Conservation (phyloP, 192 early-diverging fungal species). For the Gigaspora rosea region DNA sequence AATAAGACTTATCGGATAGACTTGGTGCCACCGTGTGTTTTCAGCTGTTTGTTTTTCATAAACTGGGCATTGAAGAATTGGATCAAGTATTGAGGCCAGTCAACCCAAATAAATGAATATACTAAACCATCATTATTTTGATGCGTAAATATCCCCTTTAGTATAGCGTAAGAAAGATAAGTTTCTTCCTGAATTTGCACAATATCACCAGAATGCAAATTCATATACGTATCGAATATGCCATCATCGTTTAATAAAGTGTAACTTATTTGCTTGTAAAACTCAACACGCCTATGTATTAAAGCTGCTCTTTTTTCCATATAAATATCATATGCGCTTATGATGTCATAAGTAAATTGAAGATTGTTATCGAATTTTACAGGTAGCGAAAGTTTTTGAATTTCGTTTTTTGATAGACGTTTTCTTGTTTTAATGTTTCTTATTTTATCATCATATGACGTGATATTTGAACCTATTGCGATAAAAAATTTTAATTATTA, state of each 20-base stretch:
- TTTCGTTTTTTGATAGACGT: not conserved
- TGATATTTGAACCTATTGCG: not conserved
- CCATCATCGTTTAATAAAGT: not conserved
- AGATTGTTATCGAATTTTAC: not conserved
- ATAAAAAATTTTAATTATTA: not conserved
- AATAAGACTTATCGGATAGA: no score
- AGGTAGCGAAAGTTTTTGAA: not conserved
- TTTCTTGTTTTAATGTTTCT: not conserved
- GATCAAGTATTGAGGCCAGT: not conserved
- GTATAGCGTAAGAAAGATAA: not conserved
- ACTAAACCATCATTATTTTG: not conserved
- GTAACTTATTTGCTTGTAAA: not conserved
- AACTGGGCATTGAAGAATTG: constrained; percentile 1
- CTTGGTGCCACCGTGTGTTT: not conserved
- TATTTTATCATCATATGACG: not conserved
- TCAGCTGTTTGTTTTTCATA: not conserved
- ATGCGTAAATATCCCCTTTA: not conserved
- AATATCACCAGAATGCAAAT: not conserved
- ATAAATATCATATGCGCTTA: not conserved
- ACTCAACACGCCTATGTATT: not conserved
- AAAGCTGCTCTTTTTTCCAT: constrained; percentile 1
- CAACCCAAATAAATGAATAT: not conserved
- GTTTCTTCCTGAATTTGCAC: not conserved
- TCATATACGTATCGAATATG: not conserved
- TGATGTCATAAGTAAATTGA: not conserved